These are phyloP conservation scores for Trametes villosa DNA, from an alignment of 768 basidiomycete species.

Conservation along the genomic window DNA sequence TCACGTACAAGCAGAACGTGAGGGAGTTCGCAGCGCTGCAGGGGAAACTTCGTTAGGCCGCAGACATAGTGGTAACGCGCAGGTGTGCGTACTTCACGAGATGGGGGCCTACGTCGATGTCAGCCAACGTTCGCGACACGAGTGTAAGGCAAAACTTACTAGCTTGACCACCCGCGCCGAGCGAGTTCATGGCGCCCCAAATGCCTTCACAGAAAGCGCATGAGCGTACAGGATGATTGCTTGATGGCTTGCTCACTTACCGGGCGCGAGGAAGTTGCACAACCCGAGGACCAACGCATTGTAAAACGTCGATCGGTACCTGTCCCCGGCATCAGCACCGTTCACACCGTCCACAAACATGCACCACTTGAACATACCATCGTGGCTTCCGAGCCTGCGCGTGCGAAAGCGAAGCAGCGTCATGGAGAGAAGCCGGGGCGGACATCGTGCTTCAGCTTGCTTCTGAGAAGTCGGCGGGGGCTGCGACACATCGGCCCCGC, in stretches of 20 bases:
- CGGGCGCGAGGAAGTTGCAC: constrained; percentile 15
- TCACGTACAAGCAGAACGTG: constrained; percentile 11
- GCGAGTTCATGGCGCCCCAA: constrained; percentile 16
- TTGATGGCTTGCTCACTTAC: too few species aligned
- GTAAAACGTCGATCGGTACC: constrained; percentile 15
- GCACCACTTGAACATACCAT: neutral
- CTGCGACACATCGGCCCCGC: neutral
- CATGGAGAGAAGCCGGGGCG: constrained; percentile 6
- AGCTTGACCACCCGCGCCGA: constrained; percentile 14
- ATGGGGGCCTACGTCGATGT: constrained; percentile 3
- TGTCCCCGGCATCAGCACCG: neutral
- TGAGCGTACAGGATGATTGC: too few species aligned
- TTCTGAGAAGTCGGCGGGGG: neutral
- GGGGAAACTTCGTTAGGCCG: neutral
- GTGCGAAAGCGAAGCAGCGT: constrained; percentile 10
- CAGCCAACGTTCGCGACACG: neutral
- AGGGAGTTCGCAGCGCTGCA: constrained; percentile 9
- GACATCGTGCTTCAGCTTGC: constrained; percentile 4
- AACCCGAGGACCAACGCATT: constrained; percentile 16
- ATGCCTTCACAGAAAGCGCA: neutral
- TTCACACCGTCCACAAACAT: too few species aligned
- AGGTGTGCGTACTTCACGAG: constrained; percentile 3
- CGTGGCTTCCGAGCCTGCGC: constrained; percentile 5
- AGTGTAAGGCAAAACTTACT: neutral
- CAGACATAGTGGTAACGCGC: neutral